Conservation (phyloP, 805 yeast species). For the Yamadazyma kitorensis region DNA sequence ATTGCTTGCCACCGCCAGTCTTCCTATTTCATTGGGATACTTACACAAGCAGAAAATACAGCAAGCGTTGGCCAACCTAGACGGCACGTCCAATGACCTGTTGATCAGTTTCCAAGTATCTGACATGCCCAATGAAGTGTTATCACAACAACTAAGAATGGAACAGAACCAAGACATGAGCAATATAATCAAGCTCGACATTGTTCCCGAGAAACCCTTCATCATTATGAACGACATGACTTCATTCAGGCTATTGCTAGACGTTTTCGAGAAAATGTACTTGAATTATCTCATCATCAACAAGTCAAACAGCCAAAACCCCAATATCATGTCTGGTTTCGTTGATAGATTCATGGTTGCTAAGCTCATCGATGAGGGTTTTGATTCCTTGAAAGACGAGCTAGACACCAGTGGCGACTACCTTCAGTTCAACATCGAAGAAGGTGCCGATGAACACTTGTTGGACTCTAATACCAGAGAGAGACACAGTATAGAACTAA, state of each 20-base stretch:
- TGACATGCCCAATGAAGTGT: slow-evolving; percentile 14
- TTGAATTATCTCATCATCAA: slow-evolving; percentile 33
- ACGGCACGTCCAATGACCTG: slow-evolving; percentile 3
- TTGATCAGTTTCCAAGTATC: slow-evolving; percentile 21
- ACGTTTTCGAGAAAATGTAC: slow-evolving; percentile 37
- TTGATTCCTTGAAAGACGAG: slow-evolving; percentile 19
- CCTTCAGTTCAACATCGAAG: slow-evolving; percentile 21
- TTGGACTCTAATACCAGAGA: slow-evolving; percentile 14
- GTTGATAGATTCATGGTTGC: slow-evolving; percentile 37
- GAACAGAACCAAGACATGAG: slow-evolving; percentile 14
- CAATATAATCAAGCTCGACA: slow-evolving; percentile 11
- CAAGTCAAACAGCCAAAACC: slow-evolving; percentile 8
- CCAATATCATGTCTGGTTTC: slow-evolving; percentile 29
- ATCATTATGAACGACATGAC: slow-evolving; percentile 28
- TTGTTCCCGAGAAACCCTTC: slow-evolving; percentile 20
- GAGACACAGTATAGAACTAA: slow-evolving; percentile 28
- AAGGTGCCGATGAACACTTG: slow-evolving; percentile 3
- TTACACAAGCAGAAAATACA: slow-evolving; percentile 27
- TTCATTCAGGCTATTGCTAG: slow-evolving; percentile 31
- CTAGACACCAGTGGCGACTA: neutral
- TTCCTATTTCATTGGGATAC: slow-evolving; percentile 34
- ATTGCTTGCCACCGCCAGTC: slow-evolving; percentile 20
- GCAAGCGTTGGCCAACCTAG: slow-evolving; percentile 5
- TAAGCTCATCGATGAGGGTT: slow-evolving; percentile 25
- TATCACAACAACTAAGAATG: slow-evolving; percentile 24